These are phyloP conservation scores for Schizosaccharomyces versatilis DNA, from an alignment of 1,139 yeast genomes.

Conservation along the genomic window DNA sequence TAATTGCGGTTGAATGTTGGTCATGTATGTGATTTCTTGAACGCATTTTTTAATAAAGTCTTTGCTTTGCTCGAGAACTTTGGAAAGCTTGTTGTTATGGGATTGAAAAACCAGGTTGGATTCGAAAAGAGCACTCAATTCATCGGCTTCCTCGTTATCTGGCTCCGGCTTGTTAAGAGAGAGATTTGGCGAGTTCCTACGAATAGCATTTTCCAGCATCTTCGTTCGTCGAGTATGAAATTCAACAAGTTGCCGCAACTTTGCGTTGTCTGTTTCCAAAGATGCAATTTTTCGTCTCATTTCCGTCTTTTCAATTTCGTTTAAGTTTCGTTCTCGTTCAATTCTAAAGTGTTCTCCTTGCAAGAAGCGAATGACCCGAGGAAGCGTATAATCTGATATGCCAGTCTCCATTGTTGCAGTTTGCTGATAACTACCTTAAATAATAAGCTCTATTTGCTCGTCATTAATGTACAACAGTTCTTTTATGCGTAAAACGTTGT, in stretches of 20 bases:
- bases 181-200: too few relatives aligned
- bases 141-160: too few relatives aligned
- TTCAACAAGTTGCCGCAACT: not conserved
- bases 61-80: not conserved
- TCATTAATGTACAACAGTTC: too few relatives aligned
- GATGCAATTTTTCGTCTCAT: not conserved
- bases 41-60: not conserved
- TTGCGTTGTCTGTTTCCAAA: not conserved
- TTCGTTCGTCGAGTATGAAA: not conserved
- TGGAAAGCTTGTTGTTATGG: too few relatives aligned
- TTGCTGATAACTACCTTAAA: too few relatives aligned
- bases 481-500: too few relatives aligned
- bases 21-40: not conserved
- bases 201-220: not conserved
- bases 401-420: too few relatives aligned
- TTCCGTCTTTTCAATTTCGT: conserved; percentile 2
- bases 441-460: too few relatives aligned
- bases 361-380: not conserved
- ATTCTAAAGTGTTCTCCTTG: not conserved
- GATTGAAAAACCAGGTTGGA: too few relatives aligned
- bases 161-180: too few relatives aligned
- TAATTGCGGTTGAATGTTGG: not conserved
- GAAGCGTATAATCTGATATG: not conserved
- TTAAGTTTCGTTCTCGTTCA: conserved; percentile 1
- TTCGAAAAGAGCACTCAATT: too few relatives aligned